phyloP scores from a whole-genome alignment of 768 basidiomycete genomes.

The Termitomyces bulborhizus region DNA sequence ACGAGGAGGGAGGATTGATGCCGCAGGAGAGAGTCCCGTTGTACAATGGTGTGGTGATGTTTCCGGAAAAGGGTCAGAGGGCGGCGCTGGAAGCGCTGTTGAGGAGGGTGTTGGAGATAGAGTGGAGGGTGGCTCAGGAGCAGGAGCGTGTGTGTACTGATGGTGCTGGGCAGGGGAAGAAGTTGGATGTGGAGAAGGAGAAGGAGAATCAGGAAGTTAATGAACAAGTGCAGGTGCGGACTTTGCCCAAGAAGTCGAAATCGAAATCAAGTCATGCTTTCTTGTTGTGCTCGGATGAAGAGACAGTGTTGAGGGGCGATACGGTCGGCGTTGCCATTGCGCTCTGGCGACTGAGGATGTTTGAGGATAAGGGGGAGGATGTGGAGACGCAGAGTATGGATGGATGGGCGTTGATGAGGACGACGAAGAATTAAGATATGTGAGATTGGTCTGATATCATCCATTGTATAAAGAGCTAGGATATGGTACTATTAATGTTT shows the following conservation, averaged over 20 bases:
- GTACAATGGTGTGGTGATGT: conserved; percentile 62
- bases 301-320: conserved; percentile 49
- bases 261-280: conserved; percentile 58
- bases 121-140: conserved; percentile 26
- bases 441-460: too few species aligned
- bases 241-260: background rate
- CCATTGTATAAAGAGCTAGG: too few species aligned
- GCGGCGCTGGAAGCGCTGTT: conserved; percentile 48
- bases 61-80: conserved; percentile 58
- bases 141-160: background rate
- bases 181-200: background rate
- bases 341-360: conserved; percentile 76
- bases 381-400: conserved; percentile 4
- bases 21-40: conserved; percentile 40
- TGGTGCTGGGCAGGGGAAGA: too few species aligned
- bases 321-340: conserved; percentile 61
- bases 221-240: background rate
- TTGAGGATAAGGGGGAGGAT: conserved; percentile 54
- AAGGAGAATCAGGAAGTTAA: background rate
- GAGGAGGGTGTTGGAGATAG: conserved; percentile 38
- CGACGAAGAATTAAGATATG: background rate
- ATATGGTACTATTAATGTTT: too few species aligned
- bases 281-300: conserved; percentile 47
- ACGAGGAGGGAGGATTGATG: background rate
- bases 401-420: conserved; percentile 9